phyloP scores from a whole-genome alignment of 169 alveolate species.

The Perkinsus olseni region DNA sequence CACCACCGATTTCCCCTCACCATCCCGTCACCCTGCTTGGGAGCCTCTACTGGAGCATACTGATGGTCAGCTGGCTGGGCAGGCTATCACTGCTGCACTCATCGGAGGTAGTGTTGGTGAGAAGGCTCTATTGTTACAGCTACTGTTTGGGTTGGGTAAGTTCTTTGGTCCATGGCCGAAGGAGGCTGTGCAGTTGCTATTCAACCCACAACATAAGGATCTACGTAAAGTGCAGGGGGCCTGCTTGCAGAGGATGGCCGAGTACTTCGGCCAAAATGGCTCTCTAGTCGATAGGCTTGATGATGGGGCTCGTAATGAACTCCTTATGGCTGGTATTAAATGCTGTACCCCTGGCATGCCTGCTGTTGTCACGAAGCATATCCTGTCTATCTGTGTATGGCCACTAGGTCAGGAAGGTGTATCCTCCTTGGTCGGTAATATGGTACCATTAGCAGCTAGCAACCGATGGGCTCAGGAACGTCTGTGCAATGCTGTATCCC shows the following conservation, averaged over 20 bases:
- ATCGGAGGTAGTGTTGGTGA: not conserved
- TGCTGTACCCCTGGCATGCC: not conserved
- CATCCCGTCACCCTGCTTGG: not conserved
- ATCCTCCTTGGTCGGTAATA: not conserved
- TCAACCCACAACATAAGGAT: not conserved
- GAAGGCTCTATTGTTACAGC: not conserved
- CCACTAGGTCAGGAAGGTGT: not conserved
- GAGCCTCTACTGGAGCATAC: not conserved
- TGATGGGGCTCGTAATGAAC: not conserved
- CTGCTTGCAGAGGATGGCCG: not conserved
- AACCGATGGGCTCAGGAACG: not conserved
- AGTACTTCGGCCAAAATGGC: not conserved
- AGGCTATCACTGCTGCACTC: not conserved
- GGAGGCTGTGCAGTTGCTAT: not conserved
- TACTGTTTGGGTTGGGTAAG: not conserved
- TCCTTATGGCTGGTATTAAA: not conserved
- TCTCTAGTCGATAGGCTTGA: not conserved
- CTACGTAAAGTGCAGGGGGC: not conserved
- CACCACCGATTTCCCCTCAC: not conserved
- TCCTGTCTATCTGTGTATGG: not conserved
- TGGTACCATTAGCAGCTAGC: not conserved
- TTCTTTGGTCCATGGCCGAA: not conserved
- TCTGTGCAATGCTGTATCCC: not conserved
- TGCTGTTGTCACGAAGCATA: not conserved
- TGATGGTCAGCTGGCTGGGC: not conserved